Base-by-base conservation (phyloP, 352 stramenopile genomes). In the Globisporangium splendens region DNA sequence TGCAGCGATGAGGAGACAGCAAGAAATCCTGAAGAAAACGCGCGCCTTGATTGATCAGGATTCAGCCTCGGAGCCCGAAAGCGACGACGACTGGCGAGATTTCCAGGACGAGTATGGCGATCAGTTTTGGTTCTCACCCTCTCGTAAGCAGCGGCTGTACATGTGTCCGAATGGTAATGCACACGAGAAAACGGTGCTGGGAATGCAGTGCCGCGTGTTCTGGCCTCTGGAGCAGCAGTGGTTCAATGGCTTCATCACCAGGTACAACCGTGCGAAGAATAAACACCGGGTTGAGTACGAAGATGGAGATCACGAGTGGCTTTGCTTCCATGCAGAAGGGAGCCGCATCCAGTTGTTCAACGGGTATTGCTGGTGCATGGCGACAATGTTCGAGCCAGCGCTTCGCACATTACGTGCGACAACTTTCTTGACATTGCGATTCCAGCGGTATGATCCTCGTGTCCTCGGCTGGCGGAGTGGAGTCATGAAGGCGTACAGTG, bases 111-210 rank as follows among this genome's bases (percentile, higher is more conserved):
- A 87, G 17, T 67, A 73, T 20, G 80, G 76, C 5, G 75, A 84
- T 44, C 70, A 75, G 50, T 92, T 91, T 50, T 94, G 81, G 79
- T 94, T 92, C 65, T 94, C 84, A 10, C 78, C 84, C 8, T 92
- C 80, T 14, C 70, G 76, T 4, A 84, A 89, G 48, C 56, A 70
- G 39, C 75, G 79, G 0, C 59, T 72, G 13, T 85, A 86, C 56
- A 66, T 91, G 15, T 74, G 83, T 14, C 84, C 82, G n/a, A 91
- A 89, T 46, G 77, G 89, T 14, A 69, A 70, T 28, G 79, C 77
- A 0, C 56, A 61, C 11, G 71, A 87, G 46, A 79, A 77, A 59
- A 66, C 59, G 31, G 59, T 92, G 46, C 63, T 94, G 13, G 79
- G 84, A 14, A 73, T 88, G 62, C 22, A 56, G 2, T 90, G 83